phyloP scores from a whole-genome alignment of 495 filamentous ascomycete genomes.

The Xylaria palmicola region DNA sequence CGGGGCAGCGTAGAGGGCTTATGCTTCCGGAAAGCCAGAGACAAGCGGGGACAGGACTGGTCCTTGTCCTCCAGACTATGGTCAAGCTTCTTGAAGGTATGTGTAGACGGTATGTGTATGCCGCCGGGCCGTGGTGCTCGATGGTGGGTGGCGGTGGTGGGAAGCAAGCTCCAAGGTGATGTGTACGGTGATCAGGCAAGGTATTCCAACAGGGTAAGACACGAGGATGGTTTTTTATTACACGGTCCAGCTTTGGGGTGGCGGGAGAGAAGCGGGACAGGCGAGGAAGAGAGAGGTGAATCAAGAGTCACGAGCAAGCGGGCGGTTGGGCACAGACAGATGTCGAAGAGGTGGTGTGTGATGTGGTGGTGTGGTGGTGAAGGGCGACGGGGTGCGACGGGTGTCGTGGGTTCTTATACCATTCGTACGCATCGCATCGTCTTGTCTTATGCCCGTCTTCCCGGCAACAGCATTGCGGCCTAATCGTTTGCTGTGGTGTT shows the following conservation, averaged over 20 bases:
- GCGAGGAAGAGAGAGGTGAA: neutral
- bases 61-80: neutral
- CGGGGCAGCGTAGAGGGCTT: neutral
- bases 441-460: too few relatives aligned
- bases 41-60: neutral
- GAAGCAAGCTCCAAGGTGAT: neutral
- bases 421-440: too few relatives aligned
- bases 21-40: too few relatives aligned
- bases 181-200: neutral
- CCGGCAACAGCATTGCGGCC: too few relatives aligned
- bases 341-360: neutral
- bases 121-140: neutral
- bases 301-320: neutral
- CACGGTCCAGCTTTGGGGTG: neutral
- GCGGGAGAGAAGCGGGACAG: neutral
- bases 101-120: neutral
- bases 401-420: too few relatives aligned
- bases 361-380: too few relatives aligned
- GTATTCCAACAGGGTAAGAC: neutral
- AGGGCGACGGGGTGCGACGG: too few relatives aligned
- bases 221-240: neutral
- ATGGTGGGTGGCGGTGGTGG: neutral
- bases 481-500: too few relatives aligned
- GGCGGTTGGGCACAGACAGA: neutral
- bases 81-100: too few relatives aligned